A percentile compares a stretch with the other conserved stretches of the same genome.
Evolutionary conservation across 2,329 filamentous ascomycete species (phyloP).

Genomic region (Colletotrichum tropicicola): DNA sequence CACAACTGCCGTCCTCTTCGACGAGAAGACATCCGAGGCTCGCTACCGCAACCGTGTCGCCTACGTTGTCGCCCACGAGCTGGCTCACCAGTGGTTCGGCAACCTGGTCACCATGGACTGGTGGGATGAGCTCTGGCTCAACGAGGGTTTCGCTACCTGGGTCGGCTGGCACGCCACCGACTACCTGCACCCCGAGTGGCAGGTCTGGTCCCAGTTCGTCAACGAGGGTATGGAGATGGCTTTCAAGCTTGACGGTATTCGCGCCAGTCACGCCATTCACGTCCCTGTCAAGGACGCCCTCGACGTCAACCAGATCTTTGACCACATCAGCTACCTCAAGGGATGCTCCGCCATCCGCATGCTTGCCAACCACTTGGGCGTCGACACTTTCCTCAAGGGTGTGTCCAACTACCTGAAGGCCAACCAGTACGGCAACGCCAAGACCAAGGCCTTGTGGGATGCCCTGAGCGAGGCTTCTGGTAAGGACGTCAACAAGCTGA

Average conservation of each 20-base stretch:
- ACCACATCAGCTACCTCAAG: slow-evolving; percentile 95
- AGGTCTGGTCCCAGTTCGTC: slow-evolving; percentile 97
- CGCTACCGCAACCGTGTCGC: slow-evolving; percentile 93
- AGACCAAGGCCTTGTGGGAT: slow-evolving; percentile 89
- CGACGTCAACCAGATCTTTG: slow-evolving; percentile 95
- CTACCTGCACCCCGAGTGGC: slow-evolving; percentile 94
- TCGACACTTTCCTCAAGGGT: slow-evolving; percentile 88
- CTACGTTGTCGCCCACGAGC: slow-evolving; percentile 97
- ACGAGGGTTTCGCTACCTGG: slow-evolving; percentile 98
- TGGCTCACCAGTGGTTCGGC: slow-evolving; percentile 96
- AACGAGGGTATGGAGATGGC: slow-evolving; percentile 94
- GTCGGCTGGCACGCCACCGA: slow-evolving; percentile 95
- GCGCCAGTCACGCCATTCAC: slow-evolving; percentile 94
- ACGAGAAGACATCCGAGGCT: slow-evolving; percentile 89
- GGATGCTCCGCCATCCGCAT: slow-evolving; percentile 97
- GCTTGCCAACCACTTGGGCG: slow-evolving; percentile 89
- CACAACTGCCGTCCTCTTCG: slow-evolving; percentile 95
- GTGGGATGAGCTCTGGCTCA: slow-evolving; percentile 94
- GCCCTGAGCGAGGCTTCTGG: slow-evolving; percentile 89
- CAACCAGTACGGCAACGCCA: slow-evolving; percentile 90
- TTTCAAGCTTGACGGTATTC: slow-evolving; percentile 87
- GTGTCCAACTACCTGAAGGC: slow-evolving; percentile 89
- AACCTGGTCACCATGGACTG: slow-evolving; percentile 97
- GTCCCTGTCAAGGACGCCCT: slow-evolving; percentile 93
- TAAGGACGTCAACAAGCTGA: slow-evolving; percentile 84